Base-by-base conservation (phyloP, 2,329 filamentous ascomycete species). In the Geoglossum cookeanum region DNA sequence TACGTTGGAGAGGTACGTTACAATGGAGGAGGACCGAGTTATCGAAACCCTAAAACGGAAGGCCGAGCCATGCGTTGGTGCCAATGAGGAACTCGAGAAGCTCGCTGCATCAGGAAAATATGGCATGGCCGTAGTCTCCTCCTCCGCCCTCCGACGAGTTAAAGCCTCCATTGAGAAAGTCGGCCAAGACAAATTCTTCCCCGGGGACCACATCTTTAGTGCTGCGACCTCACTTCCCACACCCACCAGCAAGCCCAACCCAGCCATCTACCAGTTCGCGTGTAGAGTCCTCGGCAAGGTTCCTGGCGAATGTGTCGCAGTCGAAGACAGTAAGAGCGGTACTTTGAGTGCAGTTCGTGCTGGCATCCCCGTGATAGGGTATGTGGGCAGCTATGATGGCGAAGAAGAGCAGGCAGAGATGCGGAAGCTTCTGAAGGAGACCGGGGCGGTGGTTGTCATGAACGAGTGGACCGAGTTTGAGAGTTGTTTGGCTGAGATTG, bases 241-340 rank as follows among this genome's bases (percentile, higher is more conserved):
- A 66, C 89, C 89, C n/a, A 90, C 87, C 57, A 86, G 81, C 70
- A 95, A 95, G 78, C 89, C 89, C 15, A 86, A 94, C 71, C 89
- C 90, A 17, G 86, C 87, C 63, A 84, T 95, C 71, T 95, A 95
- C 74, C 71, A 88, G 61, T 78, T 84, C 68, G 85, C 89, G 27
- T 79, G 89, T 67, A 72, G 88, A 71, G 73, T 79, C 67, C 76
- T 94, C 55, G 84, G 83, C 60, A 84, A 84, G 71, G 79, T 77
- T 64, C 74, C 87, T 1, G 73, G 74, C 52, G 83, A 94, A 75
- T 82, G 79, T 62, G 76, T 95, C 35, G 85, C 89, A 29, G 79
- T 95, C 59, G 89, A 95, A 75, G 89, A 95, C 74, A 87, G 83
- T 75, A 87, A 86, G 78, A 88, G 83, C 63, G 89, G 89, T 60